Base-by-base conservation (phyloP, 129 eudicot genomes). In the Logfia minima region DNA sequence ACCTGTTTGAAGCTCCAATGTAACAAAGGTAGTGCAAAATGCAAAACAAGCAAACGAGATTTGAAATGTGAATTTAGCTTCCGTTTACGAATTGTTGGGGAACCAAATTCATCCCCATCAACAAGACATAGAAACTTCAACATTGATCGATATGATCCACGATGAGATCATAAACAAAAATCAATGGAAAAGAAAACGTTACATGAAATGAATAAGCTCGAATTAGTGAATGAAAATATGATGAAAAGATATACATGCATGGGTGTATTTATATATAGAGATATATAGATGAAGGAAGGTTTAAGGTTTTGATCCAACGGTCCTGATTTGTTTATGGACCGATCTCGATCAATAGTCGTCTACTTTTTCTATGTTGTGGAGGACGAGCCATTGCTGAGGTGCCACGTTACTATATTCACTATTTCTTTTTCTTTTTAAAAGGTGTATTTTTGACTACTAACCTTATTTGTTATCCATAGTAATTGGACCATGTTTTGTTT, bases 121-220 rank as follows among this genome's bases (percentile, higher is more conserved):
- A 81, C 84, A 81, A 81, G 84, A 81, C 84, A 81, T 35, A 62
- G 84, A 81, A 81, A 81, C 84, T 51, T 18, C 24, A 52, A 29
- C 35, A 4, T 16, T 21, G 2, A 34, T 6, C 4, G 23, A 26
- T 26, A 26, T 26, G 29, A 37, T 32, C 3, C 24, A 60, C n/a
- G 10, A 76, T 31, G 37, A 24, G 48, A 75, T 43, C 79, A n/a
- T 21, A 24, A 68, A 24, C 31, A 55, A n/a, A n/a, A 68, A 56
- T 21, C 11, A 39, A 68, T 5, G 10, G 1, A 35, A 24, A 68
- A 77, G 11, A 17, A 55, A 67, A 39, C 0, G 17, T 6, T 41
- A 41, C 48, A 9, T 8, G 14, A 29, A 53, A 52, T 35, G 29
- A n/a, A 23, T 26, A 51, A 2, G 14, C 10, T 43, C 28, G 8